These are phyloP conservation scores for Handroanthus guayacan DNA, from an alignment of 257 asterid species.

Conservation along the genomic window DNA sequence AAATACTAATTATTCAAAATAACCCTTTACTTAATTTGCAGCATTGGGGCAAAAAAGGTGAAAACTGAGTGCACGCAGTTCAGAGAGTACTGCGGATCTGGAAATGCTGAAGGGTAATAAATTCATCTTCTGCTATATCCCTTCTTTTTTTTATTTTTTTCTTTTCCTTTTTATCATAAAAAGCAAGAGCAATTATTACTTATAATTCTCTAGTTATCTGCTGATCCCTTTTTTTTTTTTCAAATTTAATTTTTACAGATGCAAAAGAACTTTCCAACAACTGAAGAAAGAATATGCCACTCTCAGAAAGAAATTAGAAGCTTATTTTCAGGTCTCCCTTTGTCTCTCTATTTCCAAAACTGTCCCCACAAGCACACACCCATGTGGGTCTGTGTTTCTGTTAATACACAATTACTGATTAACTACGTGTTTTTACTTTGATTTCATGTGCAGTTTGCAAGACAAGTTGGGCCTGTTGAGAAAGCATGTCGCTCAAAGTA, in stretches of 20 bases:
- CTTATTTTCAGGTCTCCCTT: constrained; percentile 70
- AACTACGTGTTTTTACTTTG: background rate
- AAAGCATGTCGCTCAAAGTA: constrained; percentile 56
- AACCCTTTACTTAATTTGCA: constrained; percentile 39
- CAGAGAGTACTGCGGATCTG: constrained; percentile 63
- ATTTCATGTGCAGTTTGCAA: constrained; percentile 53
- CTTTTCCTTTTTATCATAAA: no score
- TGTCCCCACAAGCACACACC: background rate
- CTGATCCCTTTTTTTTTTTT: background rate
- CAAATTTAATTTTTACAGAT: constrained; percentile 44
- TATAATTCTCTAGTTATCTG: no score
- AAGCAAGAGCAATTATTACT: no score
- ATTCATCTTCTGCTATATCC: background rate
- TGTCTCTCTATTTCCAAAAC: background rate
- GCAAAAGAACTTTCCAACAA: constrained; percentile 73
- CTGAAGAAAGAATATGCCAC: constrained; percentile 72
- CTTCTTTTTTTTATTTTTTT: background rate
- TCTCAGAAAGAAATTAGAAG: constrained; percentile 73
- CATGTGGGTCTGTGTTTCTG: background rate
- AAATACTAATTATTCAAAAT: constrained; percentile 37
- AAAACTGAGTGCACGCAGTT: constrained; percentile 69
- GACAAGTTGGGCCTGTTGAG: constrained; percentile 69
- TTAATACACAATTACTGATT: background rate
- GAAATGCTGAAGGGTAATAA: constrained; percentile 77
- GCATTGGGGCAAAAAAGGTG: constrained; percentile 88